These are phyloP conservation scores for Lasiosphaeria miniovina DNA, from an alignment of 495 filamentous ascomycete genomes.

Conservation along the genomic window DNA sequence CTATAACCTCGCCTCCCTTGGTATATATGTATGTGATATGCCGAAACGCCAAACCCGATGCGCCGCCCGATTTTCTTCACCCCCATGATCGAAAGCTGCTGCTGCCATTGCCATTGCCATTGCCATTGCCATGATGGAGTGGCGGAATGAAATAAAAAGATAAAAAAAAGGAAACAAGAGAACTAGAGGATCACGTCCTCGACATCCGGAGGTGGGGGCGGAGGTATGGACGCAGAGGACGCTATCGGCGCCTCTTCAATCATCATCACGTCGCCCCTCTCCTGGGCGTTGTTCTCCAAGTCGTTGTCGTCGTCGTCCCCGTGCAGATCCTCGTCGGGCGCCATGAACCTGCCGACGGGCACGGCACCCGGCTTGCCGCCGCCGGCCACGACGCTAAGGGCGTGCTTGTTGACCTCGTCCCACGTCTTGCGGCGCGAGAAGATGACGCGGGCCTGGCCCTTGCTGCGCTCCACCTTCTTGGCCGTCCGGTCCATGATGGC, in stretches of 20 bases:
- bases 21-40: too few relatives aligned
- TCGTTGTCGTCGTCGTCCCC: conserved; percentile 23
- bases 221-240: background rate
- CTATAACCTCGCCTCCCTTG: too few relatives aligned
- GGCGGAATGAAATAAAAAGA: background rate
- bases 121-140: background rate
- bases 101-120: too few relatives aligned
- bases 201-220: conserved; percentile 4
- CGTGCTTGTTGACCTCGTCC: conserved; percentile 58
- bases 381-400: conserved; percentile 1
- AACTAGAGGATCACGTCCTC: conserved; percentile 26
- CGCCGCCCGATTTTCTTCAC: too few relatives aligned
- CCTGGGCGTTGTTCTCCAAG: conserved; percentile 15
- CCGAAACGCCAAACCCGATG: too few relatives aligned
- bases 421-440: conserved; percentile 52
- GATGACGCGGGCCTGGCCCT: conserved; percentile 57
- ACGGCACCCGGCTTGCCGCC: conserved; percentile 19
- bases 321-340: conserved; percentile 26
- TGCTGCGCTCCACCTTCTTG: conserved; percentile 66
- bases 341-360: conserved; percentile 17
- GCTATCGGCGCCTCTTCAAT: background rate
- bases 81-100: too few relatives aligned
- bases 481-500: conserved; percentile 65
- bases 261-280: background rate
- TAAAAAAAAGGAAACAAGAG: background rate